Percentiles rank a stretch among this genome's conserved stretches.
Conservation (phyloP, 2,329 filamentous ascomycete species). For the Arthroderma sp. region DNA sequence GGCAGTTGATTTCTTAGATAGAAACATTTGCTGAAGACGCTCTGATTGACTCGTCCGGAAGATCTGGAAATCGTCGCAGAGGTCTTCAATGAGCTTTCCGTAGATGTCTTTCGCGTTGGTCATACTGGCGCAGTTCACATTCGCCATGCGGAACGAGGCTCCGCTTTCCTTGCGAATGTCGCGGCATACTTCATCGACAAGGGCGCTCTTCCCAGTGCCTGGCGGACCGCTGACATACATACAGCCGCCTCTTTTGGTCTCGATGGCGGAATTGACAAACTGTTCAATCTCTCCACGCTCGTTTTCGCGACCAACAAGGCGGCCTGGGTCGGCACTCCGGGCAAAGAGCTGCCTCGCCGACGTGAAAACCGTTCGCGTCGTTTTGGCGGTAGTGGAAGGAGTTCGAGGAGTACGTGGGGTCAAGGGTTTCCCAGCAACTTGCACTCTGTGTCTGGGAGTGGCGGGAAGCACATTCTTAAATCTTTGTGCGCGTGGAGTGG, state of each 20-base stretch:
- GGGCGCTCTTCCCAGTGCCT: conserved; percentile 91
- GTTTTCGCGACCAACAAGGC: conserved; percentile 63
- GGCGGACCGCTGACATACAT: conserved; percentile 92
- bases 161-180: conserved; percentile 37
- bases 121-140: conserved; percentile 95
- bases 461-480: conserved; percentile 62
- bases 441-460: conserved; percentile 74
- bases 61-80: conserved; percentile 49
- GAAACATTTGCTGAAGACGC: conserved; percentile 57
- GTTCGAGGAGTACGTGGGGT: conserved; percentile 70
- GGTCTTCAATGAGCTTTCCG: conserved; percentile 57
- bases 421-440: conserved; percentile 59
- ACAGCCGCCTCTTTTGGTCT: conserved; percentile 56
- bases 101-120: conserved; percentile 80
- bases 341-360: conserved; percentile 77
- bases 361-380: conserved; percentile 67
- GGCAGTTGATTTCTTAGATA: conserved; percentile 43
- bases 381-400: conserved; percentile 52
- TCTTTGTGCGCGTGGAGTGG: conserved; percentile 42
- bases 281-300: conserved; percentile 51
- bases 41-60: conserved; percentile 55
- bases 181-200: conserved; percentile 67
- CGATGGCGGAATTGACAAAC: conserved; percentile 56
- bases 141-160: conserved; percentile 50
- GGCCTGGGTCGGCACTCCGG: conserved; percentile 59